These are phyloP conservation scores for Pestalotiopsis sp. DNA, from an alignment of 2,329 filamentous ascomycete genomes.

Conservation along the genomic window DNA sequence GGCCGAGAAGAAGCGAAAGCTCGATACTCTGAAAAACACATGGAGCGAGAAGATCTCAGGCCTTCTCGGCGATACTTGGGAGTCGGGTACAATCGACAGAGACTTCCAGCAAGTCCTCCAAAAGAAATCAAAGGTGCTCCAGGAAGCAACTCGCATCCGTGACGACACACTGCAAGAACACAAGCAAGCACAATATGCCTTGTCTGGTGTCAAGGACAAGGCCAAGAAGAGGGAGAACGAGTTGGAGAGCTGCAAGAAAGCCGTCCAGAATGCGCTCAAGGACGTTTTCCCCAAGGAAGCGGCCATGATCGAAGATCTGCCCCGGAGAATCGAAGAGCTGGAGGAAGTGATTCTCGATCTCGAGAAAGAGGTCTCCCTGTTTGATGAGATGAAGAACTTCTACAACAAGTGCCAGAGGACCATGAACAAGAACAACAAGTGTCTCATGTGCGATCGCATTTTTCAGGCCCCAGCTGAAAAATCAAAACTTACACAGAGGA, in stretches of 20 bases:
- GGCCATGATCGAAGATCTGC: slow-evolving; percentile 56
- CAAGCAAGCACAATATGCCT: slow-evolving; percentile 74
- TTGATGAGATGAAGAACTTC: slow-evolving; percentile 70
- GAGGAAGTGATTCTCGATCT: slow-evolving; percentile 62
- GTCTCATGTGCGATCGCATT: slow-evolving; percentile 73
- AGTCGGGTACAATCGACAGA: slow-evolving; percentile 67
- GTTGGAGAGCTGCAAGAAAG: slow-evolving; percentile 60
- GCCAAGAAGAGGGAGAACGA: slow-evolving; percentile 67
- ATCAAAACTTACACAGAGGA: slow-evolving; percentile 66
- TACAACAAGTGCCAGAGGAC: slow-evolving; percentile 69
- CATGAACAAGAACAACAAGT: slow-evolving; percentile 70
- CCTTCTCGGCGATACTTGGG: slow-evolving; percentile 69
- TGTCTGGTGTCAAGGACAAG: slow-evolving; percentile 67
- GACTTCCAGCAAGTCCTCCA: slow-evolving; percentile 68
- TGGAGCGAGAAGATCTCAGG: slow-evolving; percentile 72
- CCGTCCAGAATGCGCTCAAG: slow-evolving; percentile 52
- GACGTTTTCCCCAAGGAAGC: slow-evolving; percentile 41
- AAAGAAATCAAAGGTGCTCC: slow-evolving; percentile 58
- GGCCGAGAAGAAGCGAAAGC: slow-evolving; percentile 70
- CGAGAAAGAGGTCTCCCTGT: slow-evolving; percentile 70
- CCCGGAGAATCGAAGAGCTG: slow-evolving; percentile 49
- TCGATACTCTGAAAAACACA: slow-evolving; percentile 77
- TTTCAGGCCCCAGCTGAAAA: slow-evolving; percentile 66
- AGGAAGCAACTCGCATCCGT: slow-evolving; percentile 68
- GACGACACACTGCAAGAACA: slow-evolving; percentile 74